A percentile compares a stretch with the other conserved stretches of the same genome.
These are phyloP conservation scores for Aegle marmelos DNA, from an alignment of 345 rosid genomes.

Conservation along the genomic window DNA sequence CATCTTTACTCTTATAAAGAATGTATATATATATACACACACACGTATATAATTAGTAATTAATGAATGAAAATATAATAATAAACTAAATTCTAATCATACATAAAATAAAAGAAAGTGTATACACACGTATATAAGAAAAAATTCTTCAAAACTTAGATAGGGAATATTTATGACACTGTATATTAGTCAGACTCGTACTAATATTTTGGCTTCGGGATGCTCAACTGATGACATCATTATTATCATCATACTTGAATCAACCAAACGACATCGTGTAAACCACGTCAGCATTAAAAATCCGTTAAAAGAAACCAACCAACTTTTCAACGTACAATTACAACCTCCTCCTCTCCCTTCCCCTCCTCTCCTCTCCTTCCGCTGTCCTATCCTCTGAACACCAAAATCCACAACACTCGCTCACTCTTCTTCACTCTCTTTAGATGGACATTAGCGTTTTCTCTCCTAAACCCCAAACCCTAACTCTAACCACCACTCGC, in stretches of 20 bases:
- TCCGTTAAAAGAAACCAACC: not conserved
- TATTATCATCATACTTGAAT: too few relatives aligned
- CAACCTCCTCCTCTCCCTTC: constrained; percentile 8
- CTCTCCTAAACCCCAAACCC: constrained; percentile 37
- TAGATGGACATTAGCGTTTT: constrained; percentile 51
- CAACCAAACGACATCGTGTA: not conserved
- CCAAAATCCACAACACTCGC: not conserved
- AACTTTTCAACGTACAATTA: not conserved
- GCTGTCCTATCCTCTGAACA: constrained; percentile 8
- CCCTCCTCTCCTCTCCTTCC: constrained; percentile 14
- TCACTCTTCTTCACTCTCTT: constrained; percentile 6
- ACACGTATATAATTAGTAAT: too few relatives aligned
- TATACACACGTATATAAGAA: too few relatives aligned
- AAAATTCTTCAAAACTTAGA: too few relatives aligned
- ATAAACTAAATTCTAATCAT: too few relatives aligned
- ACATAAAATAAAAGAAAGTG: too few relatives aligned
- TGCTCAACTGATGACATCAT: not conserved
- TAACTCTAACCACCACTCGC: constrained; percentile 27
- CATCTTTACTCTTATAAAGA: too few relatives aligned
- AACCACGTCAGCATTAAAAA: not conserved
- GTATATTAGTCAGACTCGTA: too few relatives aligned
- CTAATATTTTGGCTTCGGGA: not conserved
- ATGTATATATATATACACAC: too few relatives aligned
- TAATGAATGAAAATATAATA: too few relatives aligned
- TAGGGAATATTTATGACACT: too few relatives aligned